Conservation (phyloP, 805 yeast species). For the Myxozyma lipomycoides region DNA sequence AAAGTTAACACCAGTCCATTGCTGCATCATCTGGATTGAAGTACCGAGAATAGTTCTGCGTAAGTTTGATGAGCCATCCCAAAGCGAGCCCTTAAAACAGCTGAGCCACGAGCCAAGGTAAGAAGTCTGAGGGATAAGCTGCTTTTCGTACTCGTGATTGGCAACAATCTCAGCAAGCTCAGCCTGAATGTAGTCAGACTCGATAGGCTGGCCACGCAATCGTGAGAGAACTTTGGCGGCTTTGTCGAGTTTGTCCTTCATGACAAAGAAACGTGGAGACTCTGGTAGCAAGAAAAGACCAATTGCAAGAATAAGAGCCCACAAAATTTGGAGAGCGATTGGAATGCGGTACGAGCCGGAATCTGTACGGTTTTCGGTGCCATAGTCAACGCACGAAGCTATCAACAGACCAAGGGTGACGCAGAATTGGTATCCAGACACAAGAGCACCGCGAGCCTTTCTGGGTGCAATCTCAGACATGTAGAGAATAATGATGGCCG, state of each 20-base stretch:
- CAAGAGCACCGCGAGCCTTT: slow-evolving; percentile 74
- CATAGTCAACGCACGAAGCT: slow-evolving; percentile 45
- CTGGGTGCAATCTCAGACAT: slow-evolving; percentile 79
- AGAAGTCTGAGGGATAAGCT: slow-evolving; percentile 5
- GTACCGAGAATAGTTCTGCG: slow-evolving; percentile 55
- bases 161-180: slow-evolving; percentile 52
- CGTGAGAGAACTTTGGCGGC: slow-evolving; percentile 56
- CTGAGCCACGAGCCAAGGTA: slow-evolving; percentile 7
- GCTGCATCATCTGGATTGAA: slow-evolving; percentile 73
- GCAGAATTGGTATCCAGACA: slow-evolving; percentile 69
- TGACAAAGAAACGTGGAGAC: slow-evolving; percentile 67
- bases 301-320: slow-evolving; percentile 55
- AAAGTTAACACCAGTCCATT: slow-evolving; percentile 85
- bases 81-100: slow-evolving; percentile 17
- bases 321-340: slow-evolving; percentile 63
- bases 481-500: slow-evolving; percentile 74
- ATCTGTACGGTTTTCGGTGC: slow-evolving; percentile 47
- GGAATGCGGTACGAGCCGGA: slow-evolving; percentile 81
- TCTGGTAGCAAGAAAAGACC: slow-evolving; percentile 72
- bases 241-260: slow-evolving; percentile 51
- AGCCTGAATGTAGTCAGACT: slow-evolving; percentile 45
- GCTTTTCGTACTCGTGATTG: slow-evolving; percentile 45
- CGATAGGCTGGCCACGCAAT: slow-evolving; percentile 42
- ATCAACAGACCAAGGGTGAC: slow-evolving; percentile 66
- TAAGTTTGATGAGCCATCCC: slow-evolving; percentile 16